Evolutionary conservation across 2,329 filamentous ascomycete genomes (phyloP).

Genomic region (Diaporthe sp.): DNA sequence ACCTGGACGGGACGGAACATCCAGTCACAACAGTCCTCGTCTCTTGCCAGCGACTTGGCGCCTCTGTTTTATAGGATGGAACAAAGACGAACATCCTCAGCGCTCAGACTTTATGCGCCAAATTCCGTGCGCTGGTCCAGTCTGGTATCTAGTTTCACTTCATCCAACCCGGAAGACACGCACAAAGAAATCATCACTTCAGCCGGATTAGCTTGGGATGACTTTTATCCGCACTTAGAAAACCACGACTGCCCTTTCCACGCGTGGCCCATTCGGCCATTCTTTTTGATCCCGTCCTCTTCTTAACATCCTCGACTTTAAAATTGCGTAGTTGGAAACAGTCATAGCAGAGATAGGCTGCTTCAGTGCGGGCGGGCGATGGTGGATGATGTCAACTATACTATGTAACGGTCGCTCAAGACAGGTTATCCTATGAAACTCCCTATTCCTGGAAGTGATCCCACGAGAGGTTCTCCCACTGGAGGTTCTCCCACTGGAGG

Average conservation of each 20-base stretch:
- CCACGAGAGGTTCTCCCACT: background rate
- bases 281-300: background rate
- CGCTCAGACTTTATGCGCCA: background rate
- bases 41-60: background rate
- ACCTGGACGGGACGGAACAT: background rate
- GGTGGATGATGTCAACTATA: too few relatives aligned
- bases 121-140: background rate
- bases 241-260: background rate
- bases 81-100: background rate
- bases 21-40: background rate
- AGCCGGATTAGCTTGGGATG: background rate
- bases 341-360: too few relatives aligned
- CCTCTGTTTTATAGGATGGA: background rate
- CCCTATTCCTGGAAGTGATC: too few relatives aligned
- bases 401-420: too few relatives aligned
- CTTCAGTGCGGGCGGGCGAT: too few relatives aligned
- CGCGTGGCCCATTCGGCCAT: background rate
- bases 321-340: too few relatives aligned
- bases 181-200: background rate
- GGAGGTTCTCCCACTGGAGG: background rate
- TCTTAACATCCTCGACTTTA: too few relatives aligned
- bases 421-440: too few relatives aligned
- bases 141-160: background rate
- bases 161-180: background rate
- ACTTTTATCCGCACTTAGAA: background rate